Conservation (phyloP, 176 grass and related monocot species). For the Melocanna baccifera region DNA sequence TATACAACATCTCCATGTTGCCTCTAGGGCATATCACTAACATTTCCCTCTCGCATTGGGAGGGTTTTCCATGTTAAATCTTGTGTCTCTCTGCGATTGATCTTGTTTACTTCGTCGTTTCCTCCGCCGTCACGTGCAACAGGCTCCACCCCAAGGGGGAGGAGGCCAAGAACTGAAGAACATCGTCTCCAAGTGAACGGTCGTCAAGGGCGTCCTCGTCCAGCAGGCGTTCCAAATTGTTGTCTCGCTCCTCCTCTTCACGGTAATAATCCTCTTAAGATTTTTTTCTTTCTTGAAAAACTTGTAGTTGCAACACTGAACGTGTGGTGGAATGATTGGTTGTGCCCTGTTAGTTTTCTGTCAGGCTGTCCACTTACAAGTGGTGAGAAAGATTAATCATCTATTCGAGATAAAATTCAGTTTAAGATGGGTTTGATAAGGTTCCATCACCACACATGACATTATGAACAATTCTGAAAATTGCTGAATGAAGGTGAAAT, state of each 20-base stretch:
- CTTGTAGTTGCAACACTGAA: neutral
- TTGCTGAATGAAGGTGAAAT: neutral
- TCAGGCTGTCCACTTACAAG: neutral
- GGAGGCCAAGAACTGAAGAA: constrained; percentile 66
- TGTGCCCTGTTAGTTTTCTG: neutral
- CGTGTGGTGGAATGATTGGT: neutral
- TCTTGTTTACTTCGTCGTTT: no score
- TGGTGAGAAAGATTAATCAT: neutral
- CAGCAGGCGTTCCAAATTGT: constrained; percentile 78
- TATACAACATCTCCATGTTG: no score
- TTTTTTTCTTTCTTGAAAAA: neutral
- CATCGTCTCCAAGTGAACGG: constrained; percentile 61
- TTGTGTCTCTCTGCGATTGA: no score
- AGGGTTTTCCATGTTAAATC: no score
- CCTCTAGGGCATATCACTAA: no score
- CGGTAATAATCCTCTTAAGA: constrained; percentile 30
- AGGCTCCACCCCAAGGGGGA: constrained; percentile 84
- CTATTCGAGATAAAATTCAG: neutral
- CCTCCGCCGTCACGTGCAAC: no score
- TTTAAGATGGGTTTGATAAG: neutral
- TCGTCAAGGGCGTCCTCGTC: constrained; percentile 79
- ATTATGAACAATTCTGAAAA: neutral
- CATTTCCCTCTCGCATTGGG: no score
- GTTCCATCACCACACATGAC: neutral
- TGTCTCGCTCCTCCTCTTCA: constrained; percentile 77